Conservation (phyloP, 345 rosid genomes). For the Streptanthus diversifolius region DNA sequence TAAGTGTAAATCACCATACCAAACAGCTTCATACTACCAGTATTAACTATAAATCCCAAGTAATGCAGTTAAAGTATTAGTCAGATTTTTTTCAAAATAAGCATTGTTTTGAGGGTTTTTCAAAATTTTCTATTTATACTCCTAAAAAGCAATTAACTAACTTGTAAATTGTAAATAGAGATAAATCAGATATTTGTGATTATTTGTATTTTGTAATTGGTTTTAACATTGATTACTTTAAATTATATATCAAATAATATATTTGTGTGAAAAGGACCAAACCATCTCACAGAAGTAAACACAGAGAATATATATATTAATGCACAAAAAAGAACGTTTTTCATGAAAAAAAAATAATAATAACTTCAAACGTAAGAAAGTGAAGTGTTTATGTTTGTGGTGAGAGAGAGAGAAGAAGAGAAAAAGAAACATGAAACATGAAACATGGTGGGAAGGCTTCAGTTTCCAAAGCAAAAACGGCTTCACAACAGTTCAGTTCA, state of each 20-base stretch:
- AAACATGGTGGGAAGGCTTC: constrained; percentile 35
- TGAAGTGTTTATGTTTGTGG: neutral
- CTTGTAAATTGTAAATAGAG: too few species aligned
- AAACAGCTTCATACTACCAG: neutral
- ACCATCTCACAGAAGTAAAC: too few species aligned
- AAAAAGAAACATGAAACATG: constrained; percentile 9
- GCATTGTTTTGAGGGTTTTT: too few species aligned
- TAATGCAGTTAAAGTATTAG: too few species aligned
- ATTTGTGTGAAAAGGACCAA: neutral
- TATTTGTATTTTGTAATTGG: too few species aligned
- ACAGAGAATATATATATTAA: neutral
- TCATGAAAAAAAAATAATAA: neutral
- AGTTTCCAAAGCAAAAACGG: constrained; percentile 32
- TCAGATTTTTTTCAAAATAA: too few species aligned
- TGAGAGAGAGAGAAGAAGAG: neutral
- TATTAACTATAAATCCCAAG: neutral
- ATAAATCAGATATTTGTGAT: too few species aligned
- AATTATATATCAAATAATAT: too few species aligned
- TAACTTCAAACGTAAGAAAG: constrained; percentile 8
- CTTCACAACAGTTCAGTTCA: neutral
- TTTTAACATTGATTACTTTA: too few species aligned
- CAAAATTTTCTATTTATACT: too few species aligned
- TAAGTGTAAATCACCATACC: neutral
- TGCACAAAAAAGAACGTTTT: neutral
- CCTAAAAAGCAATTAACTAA: too few species aligned